phyloP scores from a whole-genome alignment of 176 grass and related monocot species.

The Eragrostis curvula region DNA sequence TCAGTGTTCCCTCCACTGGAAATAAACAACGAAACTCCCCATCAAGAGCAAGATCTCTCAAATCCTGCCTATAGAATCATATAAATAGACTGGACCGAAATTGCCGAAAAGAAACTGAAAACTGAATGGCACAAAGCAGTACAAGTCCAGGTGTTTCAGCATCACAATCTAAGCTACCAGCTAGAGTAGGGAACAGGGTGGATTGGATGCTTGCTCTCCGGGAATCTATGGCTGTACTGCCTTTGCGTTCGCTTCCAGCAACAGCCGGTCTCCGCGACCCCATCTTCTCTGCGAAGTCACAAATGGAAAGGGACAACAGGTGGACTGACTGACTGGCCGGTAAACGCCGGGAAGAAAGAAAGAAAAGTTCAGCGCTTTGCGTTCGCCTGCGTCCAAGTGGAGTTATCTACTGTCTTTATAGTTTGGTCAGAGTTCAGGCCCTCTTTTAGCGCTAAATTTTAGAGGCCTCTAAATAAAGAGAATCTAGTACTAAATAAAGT shows the following conservation, averaged over 20 bases:
- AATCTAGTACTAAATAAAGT: no score
- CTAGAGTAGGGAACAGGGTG: background rate
- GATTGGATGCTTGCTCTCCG: background rate
- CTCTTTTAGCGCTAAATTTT: no score
- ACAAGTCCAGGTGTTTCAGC: background rate
- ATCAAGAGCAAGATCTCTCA: background rate
- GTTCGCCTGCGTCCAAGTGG: conserved; percentile 15
- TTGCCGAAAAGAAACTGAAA: background rate
- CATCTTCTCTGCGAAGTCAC: conserved; percentile 29
- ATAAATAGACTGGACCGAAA: background rate
- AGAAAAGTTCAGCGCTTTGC: background rate
- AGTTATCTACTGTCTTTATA: background rate
- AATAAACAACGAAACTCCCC: background rate
- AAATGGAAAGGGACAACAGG: background rate
- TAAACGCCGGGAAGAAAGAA: background rate
- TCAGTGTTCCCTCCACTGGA: conserved; percentile 1
- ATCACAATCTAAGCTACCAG: background rate
- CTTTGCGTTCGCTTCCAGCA: conserved; percentile 51
- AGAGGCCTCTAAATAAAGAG: no score
- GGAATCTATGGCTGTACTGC: conserved; percentile 5
- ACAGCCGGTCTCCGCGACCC: background rate
- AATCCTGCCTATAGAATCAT: background rate
- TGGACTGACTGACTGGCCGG: conserved; percentile 1
- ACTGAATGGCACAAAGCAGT: background rate
- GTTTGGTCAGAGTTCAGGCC: background rate